Evolutionary conservation across 1,284 basidiomycete genomes (phyloP), one percentile per base, ranked within the genome.

Genomic region (Malassezia globosa): DNA sequence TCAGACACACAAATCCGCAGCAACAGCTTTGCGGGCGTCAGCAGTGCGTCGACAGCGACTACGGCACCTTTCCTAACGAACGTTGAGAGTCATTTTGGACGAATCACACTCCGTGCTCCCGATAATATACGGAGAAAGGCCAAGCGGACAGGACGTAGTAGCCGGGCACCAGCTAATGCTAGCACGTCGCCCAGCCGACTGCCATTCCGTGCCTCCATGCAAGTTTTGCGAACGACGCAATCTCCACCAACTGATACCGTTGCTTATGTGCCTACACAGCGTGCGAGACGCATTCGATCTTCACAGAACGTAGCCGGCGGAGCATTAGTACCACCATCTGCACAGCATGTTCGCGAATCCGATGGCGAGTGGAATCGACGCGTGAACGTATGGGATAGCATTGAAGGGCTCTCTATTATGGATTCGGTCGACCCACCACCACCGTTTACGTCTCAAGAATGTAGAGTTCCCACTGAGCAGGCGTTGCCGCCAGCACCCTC

Each of bases 81-180:
- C 21, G 42, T 61, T 34, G 65, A 66, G 31, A 55, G 51, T 13
- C 61, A 65, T 38, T 55, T 59, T 16, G 65, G 65, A 14, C 47
- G 66, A 19, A 55, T 67, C 27, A 69, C 64, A 3, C 56, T 69
- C 14, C 66, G 63, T 4, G 64, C 66, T 0, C 66, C 66, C n/a
- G 66, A 69, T 50, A 69, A 69, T 26, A 57, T 69, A 24, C 46
- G 65, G 19, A 40, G 59, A n/a, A 59, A n/a, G 10, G 22, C 19
- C n/a, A 41, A 31, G 4, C 29, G 29, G 29, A 31, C 29, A n/a
- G n/a, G n/a, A n/a, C n/a, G n/a, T n/a, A n/a, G n/a, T n/a, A n/a
- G n/a, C n/a, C n/a, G n/a, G n/a, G n/a, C n/a, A n/a, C n/a, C n/a
- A n/a, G n/a, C n/a, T n/a, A n/a, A n/a, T n/a, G n/a, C n/a, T n/a